phyloP scores from a whole-genome alignment of 768 basidiomycete species.

The Inosperma sp. region DNA sequence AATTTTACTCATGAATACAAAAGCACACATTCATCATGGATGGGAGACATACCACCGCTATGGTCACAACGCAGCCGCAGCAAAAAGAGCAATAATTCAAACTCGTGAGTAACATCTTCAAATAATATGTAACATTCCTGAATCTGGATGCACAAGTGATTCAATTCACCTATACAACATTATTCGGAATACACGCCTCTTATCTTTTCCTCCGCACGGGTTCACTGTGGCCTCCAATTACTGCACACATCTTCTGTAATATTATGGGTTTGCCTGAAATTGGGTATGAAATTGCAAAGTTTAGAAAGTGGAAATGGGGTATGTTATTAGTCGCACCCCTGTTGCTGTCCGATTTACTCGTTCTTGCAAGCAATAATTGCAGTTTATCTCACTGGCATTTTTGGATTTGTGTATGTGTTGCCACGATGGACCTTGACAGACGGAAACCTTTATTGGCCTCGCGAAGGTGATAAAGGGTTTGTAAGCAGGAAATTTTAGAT shows the following conservation, averaged over 20 bases:
- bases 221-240: conserved; percentile 71
- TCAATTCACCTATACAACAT: conserved; percentile 85
- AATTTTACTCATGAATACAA: neutral
- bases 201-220: conserved; percentile 85
- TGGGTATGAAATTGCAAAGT: conserved; percentile 47
- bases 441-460: conserved; percentile 8
- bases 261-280: conserved; percentile 86
- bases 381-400: conserved; percentile 1
- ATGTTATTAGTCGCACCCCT: conserved; percentile 19
- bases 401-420: conserved; percentile 8
- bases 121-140: neutral
- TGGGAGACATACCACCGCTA: conserved; percentile 77
- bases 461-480: neutral
- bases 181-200: conserved; percentile 86
- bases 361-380: neutral
- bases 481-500: neutral
- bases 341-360: conserved; percentile 22
- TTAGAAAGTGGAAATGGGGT: conserved; percentile 51
- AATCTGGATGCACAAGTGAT: conserved; percentile 50
- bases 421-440: conserved; percentile 7
- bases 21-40: conserved; percentile 91
- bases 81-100: conserved; percentile 53
- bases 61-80: conserved; percentile 63
- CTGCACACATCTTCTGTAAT: conserved; percentile 90
- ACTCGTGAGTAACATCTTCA: conserved; percentile 41